Evolutionary conservation across 768 basidiomycete species (phyloP).

Genomic region (Daedaleopsis sinensis): DNA sequence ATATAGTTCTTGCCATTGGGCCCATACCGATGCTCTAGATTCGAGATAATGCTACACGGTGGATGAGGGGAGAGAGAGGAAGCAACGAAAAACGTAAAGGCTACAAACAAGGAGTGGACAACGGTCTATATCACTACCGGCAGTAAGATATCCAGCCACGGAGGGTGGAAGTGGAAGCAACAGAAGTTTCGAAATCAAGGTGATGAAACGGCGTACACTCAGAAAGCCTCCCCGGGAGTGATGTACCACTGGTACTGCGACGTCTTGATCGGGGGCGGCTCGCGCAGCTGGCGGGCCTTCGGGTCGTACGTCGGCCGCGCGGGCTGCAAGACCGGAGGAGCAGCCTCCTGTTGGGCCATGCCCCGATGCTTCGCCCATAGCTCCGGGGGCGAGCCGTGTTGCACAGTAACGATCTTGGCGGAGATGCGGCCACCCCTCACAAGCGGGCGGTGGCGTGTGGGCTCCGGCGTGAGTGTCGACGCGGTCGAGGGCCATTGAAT

Average conservation of each 20-base stretch:
- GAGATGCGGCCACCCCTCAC: conserved; percentile 12
- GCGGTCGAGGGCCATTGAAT: conserved; percentile 4
- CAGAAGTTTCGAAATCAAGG: not conserved
- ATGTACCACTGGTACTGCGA: conserved; percentile 13
- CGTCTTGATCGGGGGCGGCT: conserved; percentile 12
- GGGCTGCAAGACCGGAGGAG: not conserved
- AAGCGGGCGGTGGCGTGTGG: not conserved
- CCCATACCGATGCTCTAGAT: not conserved
- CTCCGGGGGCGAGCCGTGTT: conserved; percentile 16
- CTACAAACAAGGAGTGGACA: conserved; percentile 1
- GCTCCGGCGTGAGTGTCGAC: not conserved
- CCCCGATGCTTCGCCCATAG: conserved; percentile 15
- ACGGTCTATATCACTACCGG: not conserved
- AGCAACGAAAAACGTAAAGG: not conserved
- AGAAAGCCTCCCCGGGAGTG: conserved; percentile 11
- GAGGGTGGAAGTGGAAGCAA: not conserved
- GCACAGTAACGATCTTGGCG: conserved; percentile 17
- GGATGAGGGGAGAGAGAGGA: not conserved
- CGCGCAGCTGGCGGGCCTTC: conserved; percentile 2
- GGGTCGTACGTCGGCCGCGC: conserved; percentile 17
- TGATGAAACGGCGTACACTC: not conserved
- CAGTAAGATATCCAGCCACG: not conserved
- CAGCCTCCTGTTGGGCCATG: not conserved
- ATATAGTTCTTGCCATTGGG: no score
- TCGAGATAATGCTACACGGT: not conserved